Evolutionary conservation across 1,284 basidiomycete species (phyloP).

Genomic region (Cutaneotrichosporon sp.): DNA sequence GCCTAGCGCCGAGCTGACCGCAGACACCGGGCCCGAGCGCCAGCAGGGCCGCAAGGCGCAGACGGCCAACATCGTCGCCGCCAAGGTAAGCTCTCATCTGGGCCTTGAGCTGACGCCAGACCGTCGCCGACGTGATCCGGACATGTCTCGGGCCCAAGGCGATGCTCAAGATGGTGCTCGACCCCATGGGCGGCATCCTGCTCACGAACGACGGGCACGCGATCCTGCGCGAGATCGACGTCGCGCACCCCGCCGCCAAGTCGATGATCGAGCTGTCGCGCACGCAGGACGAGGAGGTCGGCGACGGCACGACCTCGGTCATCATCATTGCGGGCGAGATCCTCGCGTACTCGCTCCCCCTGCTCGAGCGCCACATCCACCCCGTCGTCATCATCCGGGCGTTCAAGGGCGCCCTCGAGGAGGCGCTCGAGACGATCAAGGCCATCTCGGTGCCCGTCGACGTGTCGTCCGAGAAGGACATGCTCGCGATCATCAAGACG

Average conservation of each 20-base stretch:
- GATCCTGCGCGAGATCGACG: conserved; percentile 95
- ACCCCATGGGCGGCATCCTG: conserved; percentile 97
- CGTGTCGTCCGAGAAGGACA: conserved; percentile 80
- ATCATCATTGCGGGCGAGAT: conserved; percentile 66
- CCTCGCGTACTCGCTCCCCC: conserved; percentile 49
- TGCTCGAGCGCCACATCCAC: conserved; percentile 95
- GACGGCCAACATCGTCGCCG: conserved; percentile 95
- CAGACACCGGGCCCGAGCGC: conserved; percentile 90
- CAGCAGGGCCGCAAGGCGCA: conserved; percentile 94
- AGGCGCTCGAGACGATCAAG: conserved; percentile 75
- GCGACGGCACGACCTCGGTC: conserved; percentile 95
- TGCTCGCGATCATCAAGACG: conserved; percentile 96
- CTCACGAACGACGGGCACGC: conserved; percentile 98
- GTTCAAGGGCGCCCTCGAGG: conserved; percentile 92
- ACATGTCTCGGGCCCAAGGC: conserved; percentile 97
- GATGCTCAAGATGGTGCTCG: conserved; percentile 99
- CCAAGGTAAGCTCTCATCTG: conserved; percentile 67
- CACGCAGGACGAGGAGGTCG: conserved; percentile 98
- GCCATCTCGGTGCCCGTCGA: conserved; percentile 89
- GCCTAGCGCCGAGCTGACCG: conserved; percentile 22
- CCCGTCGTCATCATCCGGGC: conserved; percentile 98
- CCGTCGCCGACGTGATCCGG: conserved; percentile 97
- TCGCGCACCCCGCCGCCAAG: conserved; percentile 97
- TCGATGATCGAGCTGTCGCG: conserved; percentile 97
- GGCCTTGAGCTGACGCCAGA: conserved; percentile 58